Evolutionary conservation across 1,284 basidiomycete species (phyloP).

Genomic region (Malassezia furfur): DNA sequence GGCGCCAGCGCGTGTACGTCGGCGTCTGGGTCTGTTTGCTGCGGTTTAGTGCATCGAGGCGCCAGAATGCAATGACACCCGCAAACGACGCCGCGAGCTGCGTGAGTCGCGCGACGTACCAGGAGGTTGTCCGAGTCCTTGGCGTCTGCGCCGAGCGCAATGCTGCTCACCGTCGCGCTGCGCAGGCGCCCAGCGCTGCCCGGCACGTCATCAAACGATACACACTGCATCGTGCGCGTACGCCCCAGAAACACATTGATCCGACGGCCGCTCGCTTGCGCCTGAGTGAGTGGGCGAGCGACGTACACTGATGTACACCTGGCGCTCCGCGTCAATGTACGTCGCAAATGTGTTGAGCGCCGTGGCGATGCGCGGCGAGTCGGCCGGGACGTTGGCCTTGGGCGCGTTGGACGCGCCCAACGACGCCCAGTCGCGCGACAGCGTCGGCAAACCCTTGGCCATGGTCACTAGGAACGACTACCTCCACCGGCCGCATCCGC

Average conservation of each 20-base stretch:
- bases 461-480: background rate
- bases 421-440: constrained; percentile 16
- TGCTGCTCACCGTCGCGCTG: constrained; percentile 6
- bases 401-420: constrained; percentile 14
- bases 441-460: constrained; percentile 10
- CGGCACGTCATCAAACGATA: constrained; percentile 11
- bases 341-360: constrained; percentile 16
- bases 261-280: constrained; percentile 14
- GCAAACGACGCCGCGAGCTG: constrained; percentile 13
- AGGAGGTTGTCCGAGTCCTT: constrained; percentile 7
- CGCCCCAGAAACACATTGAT: constrained; percentile 10
- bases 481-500: constrained; percentile 3
- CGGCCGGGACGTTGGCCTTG: background rate
- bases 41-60: background rate
- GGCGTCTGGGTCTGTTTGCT: constrained; percentile 4
- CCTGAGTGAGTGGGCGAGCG: background rate
- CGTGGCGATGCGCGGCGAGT: constrained; percentile 9
- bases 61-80: constrained; percentile 14
- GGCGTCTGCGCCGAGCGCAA: constrained; percentile 8
- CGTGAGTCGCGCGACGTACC: background rate
- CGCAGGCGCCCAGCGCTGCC: background rate
- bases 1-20: constrained; percentile 12
- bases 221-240: constrained; percentile 6
- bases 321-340: background rate
- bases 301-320: constrained; percentile 14